Conservation (phyloP, 1,284 basidiomycete genomes). For the Meira miltonrushii region DNA sequence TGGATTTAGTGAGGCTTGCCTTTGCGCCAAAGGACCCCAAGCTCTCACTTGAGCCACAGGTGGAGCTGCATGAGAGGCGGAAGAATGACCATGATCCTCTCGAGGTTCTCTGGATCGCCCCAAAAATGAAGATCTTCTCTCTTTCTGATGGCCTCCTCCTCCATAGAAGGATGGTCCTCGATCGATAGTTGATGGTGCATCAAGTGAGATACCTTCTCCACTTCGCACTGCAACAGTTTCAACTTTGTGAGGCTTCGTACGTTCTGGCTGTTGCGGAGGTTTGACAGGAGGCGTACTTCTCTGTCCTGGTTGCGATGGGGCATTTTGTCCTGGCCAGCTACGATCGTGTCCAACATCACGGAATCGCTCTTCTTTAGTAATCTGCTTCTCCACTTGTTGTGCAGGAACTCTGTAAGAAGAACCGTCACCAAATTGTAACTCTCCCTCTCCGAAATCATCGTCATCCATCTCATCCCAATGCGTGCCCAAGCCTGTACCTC, state of each 20-base stretch:
- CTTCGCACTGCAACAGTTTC: slow-evolving; percentile 5
- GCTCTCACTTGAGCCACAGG: slow-evolving; percentile 19
- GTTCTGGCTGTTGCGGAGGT: background rate
- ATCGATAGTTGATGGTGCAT: slow-evolving; percentile 1
- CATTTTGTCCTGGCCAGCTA: slow-evolving; percentile 30
- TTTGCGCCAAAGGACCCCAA: slow-evolving; percentile 47
- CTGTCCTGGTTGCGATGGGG: background rate
- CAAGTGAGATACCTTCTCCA: slow-evolving; percentile 5
- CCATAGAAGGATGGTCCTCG: background rate
- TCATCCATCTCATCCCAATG: slow-evolving; percentile 52
- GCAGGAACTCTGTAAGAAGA: slow-evolving; percentile 46
- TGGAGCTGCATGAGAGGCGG: slow-evolving; percentile 9
- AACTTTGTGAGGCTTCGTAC: background rate
- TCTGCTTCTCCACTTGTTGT: slow-evolving; percentile 22
- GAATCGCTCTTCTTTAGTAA: slow-evolving; percentile 47
- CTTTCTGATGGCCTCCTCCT: background rate
- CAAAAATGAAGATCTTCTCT: background rate
- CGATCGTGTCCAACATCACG: slow-evolving; percentile 42
- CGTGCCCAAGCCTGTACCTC: slow-evolving; percentile 33
- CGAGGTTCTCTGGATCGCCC: background rate
- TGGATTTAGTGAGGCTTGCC: slow-evolving; percentile 21
- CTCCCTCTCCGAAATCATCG: slow-evolving; percentile 42
- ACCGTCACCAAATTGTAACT: slow-evolving; percentile 51
- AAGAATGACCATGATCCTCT: background rate
- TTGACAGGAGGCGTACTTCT: background rate